Base-by-base conservation (phyloP, 2,329 filamentous ascomycete species). In the Dactylellina drechsleri region DNA sequence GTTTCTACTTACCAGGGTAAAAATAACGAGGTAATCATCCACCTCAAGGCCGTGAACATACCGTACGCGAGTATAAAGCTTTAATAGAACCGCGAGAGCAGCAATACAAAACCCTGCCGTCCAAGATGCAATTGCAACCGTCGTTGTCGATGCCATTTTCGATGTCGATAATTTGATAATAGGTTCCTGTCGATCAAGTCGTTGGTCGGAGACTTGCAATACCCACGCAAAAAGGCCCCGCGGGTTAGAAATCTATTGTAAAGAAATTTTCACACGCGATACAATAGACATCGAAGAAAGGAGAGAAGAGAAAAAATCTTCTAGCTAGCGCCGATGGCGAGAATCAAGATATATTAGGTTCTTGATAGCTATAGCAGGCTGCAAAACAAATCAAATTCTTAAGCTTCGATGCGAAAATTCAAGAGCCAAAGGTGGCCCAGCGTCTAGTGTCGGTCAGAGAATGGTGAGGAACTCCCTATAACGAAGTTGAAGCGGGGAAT, bases 31-130 rank as follows among this genome's bases (percentile, higher is more conserved):
- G 56, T 75, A 75, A 28, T 75, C 71, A 28, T 75, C 71, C 20
- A 65, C 7, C 18, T 75, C 62, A 1, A 73, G 49, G 8, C 68
- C 68, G 45, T 66, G 60, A 13, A 73, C 61, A 36, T 73, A 73
- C 61, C 61, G 31, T n/a, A 66, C 66, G 2, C 68, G 68, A 20
- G 68, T 66, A 18, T 73, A 73, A 23, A 73, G 16, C 23, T 73
- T 73, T 10, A 73, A 26, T 15, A n/a, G 47, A 2, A 73, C 54
- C 2, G 59, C 68, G 20, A 36, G 31, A 15, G 40, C 26, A 2
- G 57, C 68, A 6, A 66, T 15, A 23, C 41, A 61, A 15, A 61
- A 73, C 1, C 68, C 68, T 2, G 66, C 2, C 4, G 68, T 66
- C 68, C 68, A 73, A 12, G 68, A 66, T 15, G 47, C 61, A 50